phyloP scores from a whole-genome alignment of 2,329 filamentous ascomycete species.

The Hortaea werneckii region DNA sequence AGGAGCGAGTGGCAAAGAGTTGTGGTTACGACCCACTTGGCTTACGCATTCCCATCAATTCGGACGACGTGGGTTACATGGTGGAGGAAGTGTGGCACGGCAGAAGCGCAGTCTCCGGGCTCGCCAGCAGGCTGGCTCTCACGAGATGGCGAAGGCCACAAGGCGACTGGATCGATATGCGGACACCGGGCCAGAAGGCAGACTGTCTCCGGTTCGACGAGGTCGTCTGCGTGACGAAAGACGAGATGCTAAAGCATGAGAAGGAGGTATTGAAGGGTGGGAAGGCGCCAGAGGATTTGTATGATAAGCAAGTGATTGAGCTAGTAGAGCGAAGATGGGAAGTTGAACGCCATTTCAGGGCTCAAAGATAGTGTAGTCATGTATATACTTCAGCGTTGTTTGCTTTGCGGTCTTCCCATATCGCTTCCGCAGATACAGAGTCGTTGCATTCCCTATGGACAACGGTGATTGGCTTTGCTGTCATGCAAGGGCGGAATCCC shows the following conservation, averaged over 20 bases:
- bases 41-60: slow-evolving; percentile 66
- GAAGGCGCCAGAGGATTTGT: slow-evolving; percentile 61
- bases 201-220: slow-evolving; percentile 60
- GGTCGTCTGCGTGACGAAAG: slow-evolving; percentile 85
- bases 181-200: slow-evolving; percentile 64
- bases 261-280: slow-evolving; percentile 63
- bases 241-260: slow-evolving; percentile 73
- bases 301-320: slow-evolving; percentile 56
- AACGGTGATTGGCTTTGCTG: too few species aligned
- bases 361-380: slow-evolving; percentile 4
- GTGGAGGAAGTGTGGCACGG: slow-evolving; percentile 82
- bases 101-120: slow-evolving; percentile 70
- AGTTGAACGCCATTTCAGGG: slow-evolving; percentile 44
- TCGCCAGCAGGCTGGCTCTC: slow-evolving; percentile 70
- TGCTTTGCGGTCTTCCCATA: too few species aligned
- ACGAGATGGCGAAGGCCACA: slow-evolving; percentile 66
- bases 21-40: slow-evolving; percentile 51
- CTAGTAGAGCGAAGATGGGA: slow-evolving; percentile 55
- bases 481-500: too few species aligned
- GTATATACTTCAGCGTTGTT: too few species aligned
- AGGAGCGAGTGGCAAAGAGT: slow-evolving; percentile 61
- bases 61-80: slow-evolving; percentile 75
- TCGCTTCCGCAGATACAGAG: too few species aligned
- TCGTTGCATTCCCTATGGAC: too few species aligned
- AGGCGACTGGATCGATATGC: slow-evolving; percentile 52